A percentile compares a stretch with the other conserved stretches of the same genome.
phyloP scores from a whole-genome alignment of 805 yeast genomes.

The Nakazawaea sp. region DNA sequence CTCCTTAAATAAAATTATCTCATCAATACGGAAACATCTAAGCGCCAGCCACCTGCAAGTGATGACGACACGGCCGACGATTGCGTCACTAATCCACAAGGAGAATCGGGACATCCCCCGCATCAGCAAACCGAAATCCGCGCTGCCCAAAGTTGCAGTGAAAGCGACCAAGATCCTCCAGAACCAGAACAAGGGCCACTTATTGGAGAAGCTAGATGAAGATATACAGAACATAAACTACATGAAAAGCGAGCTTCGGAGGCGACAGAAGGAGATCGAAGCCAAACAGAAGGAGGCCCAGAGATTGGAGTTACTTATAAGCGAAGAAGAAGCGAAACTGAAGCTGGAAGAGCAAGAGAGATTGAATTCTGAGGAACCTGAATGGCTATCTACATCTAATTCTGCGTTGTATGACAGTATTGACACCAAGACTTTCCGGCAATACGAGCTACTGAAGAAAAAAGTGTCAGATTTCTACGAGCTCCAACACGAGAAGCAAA shows the following conservation, averaged over 20 bases:
- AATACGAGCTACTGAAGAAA: constrained; percentile 63
- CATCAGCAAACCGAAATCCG: background rate
- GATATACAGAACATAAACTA: constrained; percentile 34
- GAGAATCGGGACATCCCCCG: constrained; percentile 8
- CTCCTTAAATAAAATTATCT: too few relatives aligned
- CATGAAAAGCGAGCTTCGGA: constrained; percentile 23
- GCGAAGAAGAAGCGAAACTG: constrained; percentile 7
- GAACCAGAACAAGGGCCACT: constrained; percentile 23
- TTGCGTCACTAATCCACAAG: constrained; percentile 10
- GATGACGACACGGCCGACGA: constrained; percentile 9
- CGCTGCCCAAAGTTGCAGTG: too few relatives aligned
- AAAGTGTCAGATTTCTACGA: constrained; percentile 59
- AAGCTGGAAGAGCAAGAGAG: background rate
- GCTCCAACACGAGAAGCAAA: constrained; percentile 64
- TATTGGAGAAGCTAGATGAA: constrained; percentile 34
- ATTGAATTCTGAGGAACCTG: constrained; percentile 1
- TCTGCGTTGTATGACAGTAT: constrained; percentile 16
- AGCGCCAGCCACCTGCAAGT: too few relatives aligned
- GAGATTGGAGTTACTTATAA: background rate
- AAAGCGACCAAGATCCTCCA: constrained; percentile 16
- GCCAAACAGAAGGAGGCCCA: constrained; percentile 13
- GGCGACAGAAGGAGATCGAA: constrained; percentile 14
- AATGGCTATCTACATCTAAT: constrained; percentile 14
- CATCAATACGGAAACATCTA: too few relatives aligned
- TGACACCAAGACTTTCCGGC: constrained; percentile 42